Conservation (phyloP, 2,329 filamentous ascomycete species). For the Aspergillus sp. region DNA sequence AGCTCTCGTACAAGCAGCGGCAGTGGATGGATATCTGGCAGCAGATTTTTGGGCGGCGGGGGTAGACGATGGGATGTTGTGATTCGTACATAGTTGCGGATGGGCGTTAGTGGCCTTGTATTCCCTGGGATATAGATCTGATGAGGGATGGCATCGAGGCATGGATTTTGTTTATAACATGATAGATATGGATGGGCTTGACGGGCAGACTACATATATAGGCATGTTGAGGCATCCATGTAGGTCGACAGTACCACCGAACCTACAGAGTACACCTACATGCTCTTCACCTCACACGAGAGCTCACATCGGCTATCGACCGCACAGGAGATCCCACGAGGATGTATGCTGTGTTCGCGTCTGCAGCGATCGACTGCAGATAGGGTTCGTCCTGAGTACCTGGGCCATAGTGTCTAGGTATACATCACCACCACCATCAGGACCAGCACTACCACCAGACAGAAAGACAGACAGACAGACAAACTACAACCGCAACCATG, state of each 20-base stretch:
- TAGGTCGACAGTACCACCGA: background rate
- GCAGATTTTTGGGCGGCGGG: constrained; percentile 56
- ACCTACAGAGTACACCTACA: background rate
- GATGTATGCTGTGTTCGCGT: background rate
- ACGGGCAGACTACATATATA: background rate
- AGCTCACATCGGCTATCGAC: background rate
- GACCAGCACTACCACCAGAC: too few relatives aligned
- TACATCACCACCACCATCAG: too few relatives aligned
- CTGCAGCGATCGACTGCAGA: background rate
- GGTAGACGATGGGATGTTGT: constrained; percentile 16
- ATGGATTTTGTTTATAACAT: too few relatives aligned
- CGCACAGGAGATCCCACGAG: background rate
- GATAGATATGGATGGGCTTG: too few relatives aligned
- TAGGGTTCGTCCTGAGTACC: background rate
- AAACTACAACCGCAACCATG: too few relatives aligned
- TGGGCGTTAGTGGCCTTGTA: too few relatives aligned
- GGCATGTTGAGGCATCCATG: background rate
- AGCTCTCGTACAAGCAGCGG: constrained; percentile 61
- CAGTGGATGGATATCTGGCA: constrained; percentile 76
- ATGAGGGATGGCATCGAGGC: too few relatives aligned
- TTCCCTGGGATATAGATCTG: too few relatives aligned
- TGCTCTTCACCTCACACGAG: background rate
- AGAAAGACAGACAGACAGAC: too few relatives aligned
- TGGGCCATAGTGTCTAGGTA: too few relatives aligned
- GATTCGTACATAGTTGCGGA: too few relatives aligned